Evolutionary conservation across 2,329 filamentous ascomycete species (phyloP).

Genomic region (Trichoderma semiorbis): DNA sequence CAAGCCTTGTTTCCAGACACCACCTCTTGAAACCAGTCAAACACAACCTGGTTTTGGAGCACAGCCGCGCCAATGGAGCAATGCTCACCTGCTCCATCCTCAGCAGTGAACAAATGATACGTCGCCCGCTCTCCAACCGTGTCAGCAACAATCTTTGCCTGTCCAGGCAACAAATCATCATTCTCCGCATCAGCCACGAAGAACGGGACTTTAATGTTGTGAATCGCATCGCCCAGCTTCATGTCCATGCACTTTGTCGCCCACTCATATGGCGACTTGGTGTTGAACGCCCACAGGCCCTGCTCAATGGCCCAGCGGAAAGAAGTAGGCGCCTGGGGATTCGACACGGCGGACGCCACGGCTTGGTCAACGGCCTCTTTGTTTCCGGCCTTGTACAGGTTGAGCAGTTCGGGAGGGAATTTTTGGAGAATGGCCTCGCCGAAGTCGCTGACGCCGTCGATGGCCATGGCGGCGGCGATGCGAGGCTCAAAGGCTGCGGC

Average conservation of each 20-base stretch:
- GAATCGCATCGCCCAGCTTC: slow-evolving; percentile 19
- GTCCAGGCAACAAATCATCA: slow-evolving; percentile 22
- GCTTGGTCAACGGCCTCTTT: slow-evolving; percentile 23
- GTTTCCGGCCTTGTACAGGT: background rate
- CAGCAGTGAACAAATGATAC: slow-evolving; percentile 16
- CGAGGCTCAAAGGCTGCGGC: slow-evolving; percentile 45
- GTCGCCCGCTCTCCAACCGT: slow-evolving; percentile 18
- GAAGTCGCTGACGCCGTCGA: slow-evolving; percentile 39
- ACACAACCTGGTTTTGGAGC: slow-evolving; percentile 20
- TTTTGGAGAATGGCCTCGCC: slow-evolving; percentile 10
- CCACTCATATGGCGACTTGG: slow-evolving; percentile 24
- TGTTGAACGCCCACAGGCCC: slow-evolving; percentile 29
- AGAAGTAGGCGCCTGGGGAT: slow-evolving; percentile 16
- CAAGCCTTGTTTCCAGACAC: background rate
- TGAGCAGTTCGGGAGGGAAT: slow-evolving; percentile 8
- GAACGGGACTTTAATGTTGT: slow-evolving; percentile 24
- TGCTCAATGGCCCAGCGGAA: slow-evolving; percentile 27
- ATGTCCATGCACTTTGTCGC: slow-evolving; percentile 12
- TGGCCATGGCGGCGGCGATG: slow-evolving; percentile 37
- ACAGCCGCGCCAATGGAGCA: slow-evolving; percentile 22
- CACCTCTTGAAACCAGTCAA: slow-evolving; percentile 24
- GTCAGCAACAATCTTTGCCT: slow-evolving; percentile 18
- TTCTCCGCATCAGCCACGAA: slow-evolving; percentile 26
- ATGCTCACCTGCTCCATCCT: slow-evolving; percentile 21
- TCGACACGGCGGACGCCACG: background rate